phyloP scores from a whole-genome alignment of 768 basidiomycete species.

The Boletus tomentosulus region DNA sequence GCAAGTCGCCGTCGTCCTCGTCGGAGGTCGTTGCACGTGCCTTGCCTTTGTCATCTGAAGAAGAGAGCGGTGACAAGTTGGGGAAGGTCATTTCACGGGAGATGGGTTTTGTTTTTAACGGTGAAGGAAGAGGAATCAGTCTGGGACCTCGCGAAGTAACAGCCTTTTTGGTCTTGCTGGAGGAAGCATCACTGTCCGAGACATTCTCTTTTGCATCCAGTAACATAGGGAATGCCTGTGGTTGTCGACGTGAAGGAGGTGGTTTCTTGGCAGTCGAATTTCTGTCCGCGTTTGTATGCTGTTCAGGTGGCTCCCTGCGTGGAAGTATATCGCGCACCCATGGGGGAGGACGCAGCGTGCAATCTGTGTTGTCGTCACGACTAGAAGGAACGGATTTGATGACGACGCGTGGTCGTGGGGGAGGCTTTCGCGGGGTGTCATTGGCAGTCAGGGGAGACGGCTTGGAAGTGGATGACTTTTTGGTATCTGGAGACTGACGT shows the following conservation, averaged over 20 bases:
- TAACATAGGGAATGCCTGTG: constrained; percentile 24
- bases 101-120: constrained; percentile 8
- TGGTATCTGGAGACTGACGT: not conserved
- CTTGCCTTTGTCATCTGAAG: constrained; percentile 17
- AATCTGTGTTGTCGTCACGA: constrained; percentile 11
- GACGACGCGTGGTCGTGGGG: constrained; percentile 13
- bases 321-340: constrained; percentile 4
- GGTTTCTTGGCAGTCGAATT: constrained; percentile 11
- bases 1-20: not conserved
- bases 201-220: constrained; percentile 21
- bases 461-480: constrained; percentile 6
- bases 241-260: constrained; percentile 11
- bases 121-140: constrained; percentile 22
- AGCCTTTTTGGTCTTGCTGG: constrained; percentile 11
- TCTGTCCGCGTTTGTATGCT: not conserved
- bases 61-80: constrained; percentile 22
- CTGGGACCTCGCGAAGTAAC: constrained; percentile 8
- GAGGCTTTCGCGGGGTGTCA: constrained; percentile 8
- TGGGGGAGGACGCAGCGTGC: constrained; percentile 13
- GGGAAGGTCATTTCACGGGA: constrained; percentile 19
- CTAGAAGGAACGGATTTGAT: not conserved
- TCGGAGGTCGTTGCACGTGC: constrained; percentile 1
- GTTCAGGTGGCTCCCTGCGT: constrained; percentile 7
- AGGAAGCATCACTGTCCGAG: constrained; percentile 8
- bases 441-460: not conserved